Conservation (phyloP, 169 alveolate genomes). For the Eimeria praecox region DNA sequence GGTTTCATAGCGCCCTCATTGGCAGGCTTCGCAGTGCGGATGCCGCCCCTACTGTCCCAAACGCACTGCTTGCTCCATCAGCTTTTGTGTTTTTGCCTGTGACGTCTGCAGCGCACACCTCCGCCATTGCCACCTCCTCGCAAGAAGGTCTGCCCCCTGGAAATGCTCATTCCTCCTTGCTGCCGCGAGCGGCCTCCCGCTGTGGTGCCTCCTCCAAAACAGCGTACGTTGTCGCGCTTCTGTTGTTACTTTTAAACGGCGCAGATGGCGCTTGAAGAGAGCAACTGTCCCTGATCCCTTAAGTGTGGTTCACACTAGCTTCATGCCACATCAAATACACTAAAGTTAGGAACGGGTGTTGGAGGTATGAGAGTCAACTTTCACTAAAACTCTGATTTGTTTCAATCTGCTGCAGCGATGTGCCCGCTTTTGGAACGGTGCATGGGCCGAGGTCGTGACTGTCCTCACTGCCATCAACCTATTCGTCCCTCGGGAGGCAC, state of each 20-base stretch:
- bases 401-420: conserved; percentile 59
- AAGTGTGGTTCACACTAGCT: neutral
- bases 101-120: conserved; percentile 55
- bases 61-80: neutral
- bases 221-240: conserved; percentile 12
- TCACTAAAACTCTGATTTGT: neutral
- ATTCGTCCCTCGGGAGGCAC: conserved; percentile 67
- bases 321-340: neutral
- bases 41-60: neutral
- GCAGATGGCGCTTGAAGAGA: neutral
- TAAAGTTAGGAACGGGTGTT: neutral
- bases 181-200: conserved; percentile 71
- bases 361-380: neutral
- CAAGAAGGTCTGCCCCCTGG: conserved; percentile 49
- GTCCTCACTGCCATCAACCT: conserved; percentile 74
- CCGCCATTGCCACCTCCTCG: conserved; percentile 57
- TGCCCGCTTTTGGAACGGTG: conserved; percentile 66
- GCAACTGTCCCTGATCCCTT: neutral
- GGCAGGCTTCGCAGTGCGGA: neutral
- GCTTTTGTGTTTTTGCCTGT: neutral
- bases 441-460: conserved; percentile 72
- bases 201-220: conserved; percentile 49
- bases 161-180: conserved; percentile 72
- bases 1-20: neutral
- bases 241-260: neutral